Base-by-base conservation (phyloP, 2,329 filamentous ascomycete genomes). In the Bimuria novae-zelandiae region DNA sequence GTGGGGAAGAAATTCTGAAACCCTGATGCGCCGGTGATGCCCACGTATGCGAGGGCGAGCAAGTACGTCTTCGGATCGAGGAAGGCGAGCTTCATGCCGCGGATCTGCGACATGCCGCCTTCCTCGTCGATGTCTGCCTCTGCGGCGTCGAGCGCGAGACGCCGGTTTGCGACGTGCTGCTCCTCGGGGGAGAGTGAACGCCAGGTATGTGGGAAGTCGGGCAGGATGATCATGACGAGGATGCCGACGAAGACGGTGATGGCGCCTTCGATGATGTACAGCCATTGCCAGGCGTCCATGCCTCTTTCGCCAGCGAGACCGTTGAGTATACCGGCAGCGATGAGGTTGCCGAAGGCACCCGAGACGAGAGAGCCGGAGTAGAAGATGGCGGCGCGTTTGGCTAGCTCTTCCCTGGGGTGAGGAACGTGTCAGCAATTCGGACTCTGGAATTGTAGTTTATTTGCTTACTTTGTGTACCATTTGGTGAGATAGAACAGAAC, bases 1-100 rank as follows among this genome's bases (percentile, higher is more conserved):
- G 80, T 79, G 0, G 81, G 81, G 67, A 83, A 83, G 68, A 84
- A 86, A 35, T 83, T 82, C 51, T 83, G 80, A 64, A 83, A 82
- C 1, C 79, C 80, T 2, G 76, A 74, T 8, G 79, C 77, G 7
- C 77, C 79, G 1, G 76, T 80, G 50, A 80, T 79, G 55, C 74
- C 70, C 70, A 80, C 75, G 63, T 80, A 81, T 7, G 76, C 76
- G 25, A 80, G 52, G 4, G 78, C 77, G 10, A 80, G 76, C 59
- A 78, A 65, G 59, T 79, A 81, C 3, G 78, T 80, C 59, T 81
- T 81, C 16, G 76, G 71, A 55, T 83, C 81, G 0, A 68, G 70
- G 56, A 83, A 75, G 11, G 80, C 80, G 19, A 82, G 68, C 56
- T 82, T 82, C 55, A 82, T 67, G 16, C 81, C 80, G 16, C 70